Base-by-base conservation (phyloP, 2,329 filamentous ascomycete species). In the Cladosporium sp. region DNA sequence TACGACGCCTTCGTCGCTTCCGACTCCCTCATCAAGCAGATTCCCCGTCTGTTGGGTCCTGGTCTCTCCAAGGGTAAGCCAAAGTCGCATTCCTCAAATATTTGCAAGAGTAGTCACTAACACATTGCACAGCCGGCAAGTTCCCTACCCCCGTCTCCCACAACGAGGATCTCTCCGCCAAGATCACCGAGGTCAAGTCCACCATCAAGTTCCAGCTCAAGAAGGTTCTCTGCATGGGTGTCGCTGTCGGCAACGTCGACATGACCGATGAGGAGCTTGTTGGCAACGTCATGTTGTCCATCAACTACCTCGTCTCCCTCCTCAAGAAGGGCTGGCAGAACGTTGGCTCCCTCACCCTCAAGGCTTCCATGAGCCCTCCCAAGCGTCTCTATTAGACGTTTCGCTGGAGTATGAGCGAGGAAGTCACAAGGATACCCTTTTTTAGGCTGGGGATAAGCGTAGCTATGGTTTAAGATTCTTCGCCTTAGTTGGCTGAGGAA, bases 141-240 rank as follows among this genome's bases (percentile, higher is more conserved):
- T 99, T 99, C 90, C 94, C 94, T 65, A 96, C 93, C 66, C 94
- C 94, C 69, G 90, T 99, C 81, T 97, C 92, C 66, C 94, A 99
- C 89, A 78, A 83, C 78, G 94, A 99, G 76, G 93, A 97, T 78
- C 87, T 99, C 69, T 83, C 81, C 77, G 85, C 81, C 84, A 97
- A 96, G 88, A 91, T 97, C 84, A 96, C 83, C 82, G 94, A 99
- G 79, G 93, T 99, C 86, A 97, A 97, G 89, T 96, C 91, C 73
- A 99, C 94, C 80, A 97, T 99, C 89, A 99, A 99, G 89, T 99
- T 99, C 89, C 92, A 99, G 87, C 86, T 99, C 75, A 99, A 99
- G 91, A 99, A 99, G 90, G 94, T 99, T 78, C 86, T 99, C 71
- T 99, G 94, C 86, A 92, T 99, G 87, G 94, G 93, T 89, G 93